Evolutionary conservation across 2,329 filamentous ascomycete genomes (phyloP), one percentile per base, ranked within the genome.

Genomic region (Cryphonectria parasitica): DNA sequence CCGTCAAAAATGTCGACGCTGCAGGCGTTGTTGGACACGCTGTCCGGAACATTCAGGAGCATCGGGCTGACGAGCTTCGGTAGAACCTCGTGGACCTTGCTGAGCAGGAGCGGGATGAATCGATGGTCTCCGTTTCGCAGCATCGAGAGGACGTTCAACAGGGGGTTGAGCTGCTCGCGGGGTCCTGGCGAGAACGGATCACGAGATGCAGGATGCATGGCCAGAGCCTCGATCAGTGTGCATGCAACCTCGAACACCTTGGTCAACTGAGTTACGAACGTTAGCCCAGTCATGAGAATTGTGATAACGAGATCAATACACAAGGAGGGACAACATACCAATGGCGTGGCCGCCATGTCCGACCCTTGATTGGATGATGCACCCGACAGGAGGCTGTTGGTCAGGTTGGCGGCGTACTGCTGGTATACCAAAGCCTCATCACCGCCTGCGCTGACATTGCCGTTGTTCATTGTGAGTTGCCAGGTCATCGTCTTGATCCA

Each of bases 211-310:
- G 89, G 87, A 65, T 90, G 88, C 66, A 90, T 84, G 11, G 90
- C 86, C 69, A 97, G 88, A 31, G 93, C 90, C 73, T 95, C 92
- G 10, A 87, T 91, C 72, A 96, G 84, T 22, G 90, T 89, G 78
- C 88, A 91, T 17, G 92, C 89, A 49, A 95, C 88, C 74, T 95
- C 91, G 75, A 96, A 88, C 17, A 97, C 82, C 78, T 95, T 95
- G 77, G 95, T 92, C 72, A 96, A 89, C 88, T 91, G 3, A 75
- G 0, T 39, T 13, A 3, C 7, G n/a, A 17, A n/a, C 0, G 11
- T 72, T 67, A 72, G 69, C 63, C 10, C 10, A 45, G 15, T 7
- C 13, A 13, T 36, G 7, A 43, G 69, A 34, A 70, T 67, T 45
- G 3, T 13, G 52, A 17, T 39, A 39, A 6, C 68, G 45, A 17